These are phyloP conservation scores for Eragrostis tef DNA, from an alignment of 202 grass and related monocot species.

Conservation along the genomic window DNA sequence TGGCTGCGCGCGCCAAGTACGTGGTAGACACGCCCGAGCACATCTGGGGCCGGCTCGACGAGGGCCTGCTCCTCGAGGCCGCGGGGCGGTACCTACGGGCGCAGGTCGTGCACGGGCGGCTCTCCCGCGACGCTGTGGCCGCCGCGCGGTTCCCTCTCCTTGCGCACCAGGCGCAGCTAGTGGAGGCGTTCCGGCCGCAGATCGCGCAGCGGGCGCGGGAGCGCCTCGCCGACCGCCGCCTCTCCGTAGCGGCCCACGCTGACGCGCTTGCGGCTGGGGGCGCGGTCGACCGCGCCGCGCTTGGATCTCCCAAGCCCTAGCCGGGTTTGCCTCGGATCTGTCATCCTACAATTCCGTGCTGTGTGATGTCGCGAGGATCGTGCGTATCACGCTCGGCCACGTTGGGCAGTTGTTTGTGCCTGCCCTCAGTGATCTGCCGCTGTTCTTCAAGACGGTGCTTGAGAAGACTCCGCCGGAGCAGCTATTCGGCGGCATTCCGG, in stretches of 20 bases:
- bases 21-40: conserved; percentile 96
- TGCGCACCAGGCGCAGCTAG: conserved; percentile 87
- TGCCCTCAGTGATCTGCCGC: conserved; percentile 73
- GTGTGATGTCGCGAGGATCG: conserved; percentile 72
- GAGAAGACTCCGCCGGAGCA: conserved; percentile 81
- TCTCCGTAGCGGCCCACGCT: conserved; percentile 68
- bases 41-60: conserved; percentile 96
- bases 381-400: conserved; percentile 76
- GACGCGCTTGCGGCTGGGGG: conserved; percentile 75
- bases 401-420: conserved; percentile 79
- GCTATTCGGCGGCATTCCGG: conserved; percentile 84
- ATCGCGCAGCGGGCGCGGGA: conserved; percentile 84
- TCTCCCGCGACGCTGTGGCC: conserved; percentile 56
- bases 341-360: conserved; percentile 65
- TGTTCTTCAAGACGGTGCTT: conserved; percentile 90
- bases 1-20: conserved; percentile 83
- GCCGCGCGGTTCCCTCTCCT: conserved; percentile 77
- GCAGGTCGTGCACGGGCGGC: conserved; percentile 69
- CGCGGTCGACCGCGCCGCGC: conserved; percentile 70
- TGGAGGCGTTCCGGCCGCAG: conserved; percentile 79
- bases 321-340: conserved; percentile 54
- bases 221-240: conserved; percentile 71
- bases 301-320: conserved; percentile 86
- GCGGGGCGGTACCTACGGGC: conserved; percentile 83
- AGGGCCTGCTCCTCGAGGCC: conserved; percentile 84